Evolutionary conservation across 108 stramenopile species (phyloP), one percentile per base, ranked within the genome.

Genomic region (Nitzschia sp.): DNA sequence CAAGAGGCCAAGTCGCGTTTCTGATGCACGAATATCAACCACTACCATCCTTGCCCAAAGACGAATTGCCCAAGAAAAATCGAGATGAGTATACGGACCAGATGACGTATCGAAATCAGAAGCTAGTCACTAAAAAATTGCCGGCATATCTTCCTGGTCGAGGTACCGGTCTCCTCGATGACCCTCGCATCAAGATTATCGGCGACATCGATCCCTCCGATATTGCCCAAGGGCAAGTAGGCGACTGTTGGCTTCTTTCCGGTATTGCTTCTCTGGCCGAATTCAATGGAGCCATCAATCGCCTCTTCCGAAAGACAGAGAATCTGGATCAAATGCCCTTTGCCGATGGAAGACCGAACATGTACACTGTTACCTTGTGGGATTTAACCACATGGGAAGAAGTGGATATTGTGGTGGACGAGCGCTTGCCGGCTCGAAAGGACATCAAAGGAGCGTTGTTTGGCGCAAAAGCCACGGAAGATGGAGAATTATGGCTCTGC

Each of bases 171-270:
- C 17, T 33, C 13, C 32, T 63, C 27, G 77, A 78, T 53, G 36
- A 36, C 13, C 77, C 77, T 16, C 47, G 45, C 30, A 46, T 78
- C 16, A 78, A 78, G 63, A 41, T 78, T 2, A 71, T 78, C 45
- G 77, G 70, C 4, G 70, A 78, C 26, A 41, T 78, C n/a, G 77
- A 78, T 67, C 77, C 77, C 5, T 71, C 77, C 28, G 70, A 71
- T 41, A 78, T 78, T 27, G 29, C 58, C 13, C 77, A 78, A 63
- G 77, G 77, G 19, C 3, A 29, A 9, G 70, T 78, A 0, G 77
- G 77, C 2, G 66, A 78, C 53, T 72, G 71, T 44, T 72, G 71
- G 60, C 34, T 72, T 32, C 17, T 63, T 36, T 72, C 71, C 27
- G 60, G 60, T 2, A 62, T 72, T 55, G 30, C 62, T 15, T 31